Conservation (phyloP, 2,329 filamentous ascomycete species). For the Talaromyces sp. region DNA sequence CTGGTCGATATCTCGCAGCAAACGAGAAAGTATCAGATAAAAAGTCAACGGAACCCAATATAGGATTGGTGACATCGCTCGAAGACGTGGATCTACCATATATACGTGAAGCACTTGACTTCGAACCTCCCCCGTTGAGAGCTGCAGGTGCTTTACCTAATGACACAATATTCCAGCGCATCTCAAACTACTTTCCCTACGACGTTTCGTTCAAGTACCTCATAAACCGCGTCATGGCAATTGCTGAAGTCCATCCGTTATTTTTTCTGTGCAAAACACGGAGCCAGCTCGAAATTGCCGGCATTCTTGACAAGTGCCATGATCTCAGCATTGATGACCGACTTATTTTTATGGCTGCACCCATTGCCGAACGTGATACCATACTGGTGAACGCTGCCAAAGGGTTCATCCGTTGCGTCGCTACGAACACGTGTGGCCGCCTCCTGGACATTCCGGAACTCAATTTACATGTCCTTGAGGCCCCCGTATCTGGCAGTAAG, state of each 20-base stretch:
- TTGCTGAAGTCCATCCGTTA: slow-evolving; percentile 56
- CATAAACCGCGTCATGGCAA: slow-evolving; percentile 65
- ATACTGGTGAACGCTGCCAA: slow-evolving; percentile 44
- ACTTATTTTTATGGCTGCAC: slow-evolving; percentile 67
- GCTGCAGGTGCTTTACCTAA: slow-evolving; percentile 72
- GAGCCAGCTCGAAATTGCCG: slow-evolving; percentile 61
- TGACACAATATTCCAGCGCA: slow-evolving; percentile 62
- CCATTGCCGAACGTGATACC: slow-evolving; percentile 52
- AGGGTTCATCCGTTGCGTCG: slow-evolving; percentile 64
- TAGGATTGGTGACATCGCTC: slow-evolving; percentile 75
- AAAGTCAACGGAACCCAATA: slow-evolving; percentile 23
- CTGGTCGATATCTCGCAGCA: slow-evolving; percentile 76
- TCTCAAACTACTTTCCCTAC: slow-evolving; percentile 74
- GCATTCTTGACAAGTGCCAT: slow-evolving; percentile 65
- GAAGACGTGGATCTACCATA: slow-evolving; percentile 61
- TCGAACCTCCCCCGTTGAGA: slow-evolving; percentile 59
- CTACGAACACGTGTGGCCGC: slow-evolving; percentile 58
- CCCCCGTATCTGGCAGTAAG: slow-evolving; percentile 37
- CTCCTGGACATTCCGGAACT: slow-evolving; percentile 67
- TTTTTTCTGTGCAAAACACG: slow-evolving; percentile 66
- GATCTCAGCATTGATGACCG: slow-evolving; percentile 66
- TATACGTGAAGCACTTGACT: slow-evolving; percentile 58
- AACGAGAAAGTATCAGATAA: slow-evolving; percentile 41
- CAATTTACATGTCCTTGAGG: slow-evolving; percentile 67
- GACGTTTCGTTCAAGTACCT: slow-evolving; percentile 79